A percentile compares a stretch with the other conserved stretches of the same genome.
phyloP scores from a whole-genome alignment of 805 yeast species.

The Schwanniomyces polymorphus region DNA sequence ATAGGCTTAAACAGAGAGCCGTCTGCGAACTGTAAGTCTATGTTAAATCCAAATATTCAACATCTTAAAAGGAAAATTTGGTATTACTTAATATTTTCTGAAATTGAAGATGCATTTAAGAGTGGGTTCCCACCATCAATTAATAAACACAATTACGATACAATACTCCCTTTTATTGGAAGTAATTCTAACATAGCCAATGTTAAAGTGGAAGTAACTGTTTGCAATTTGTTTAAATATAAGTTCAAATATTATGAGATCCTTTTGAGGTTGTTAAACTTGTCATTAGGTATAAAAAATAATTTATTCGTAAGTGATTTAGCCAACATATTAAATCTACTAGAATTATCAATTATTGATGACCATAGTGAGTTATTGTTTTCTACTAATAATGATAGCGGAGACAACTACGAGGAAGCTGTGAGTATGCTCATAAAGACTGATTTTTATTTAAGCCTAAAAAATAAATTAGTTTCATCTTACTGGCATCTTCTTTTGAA shows the following conservation, averaged over 20 bases:
- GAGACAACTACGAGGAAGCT: background rate
- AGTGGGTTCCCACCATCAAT: slow-evolving; percentile 35
- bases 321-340: background rate
- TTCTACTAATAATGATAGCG: background rate
- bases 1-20: slow-evolving; percentile 53
- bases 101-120: slow-evolving; percentile 27
- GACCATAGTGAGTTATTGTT: background rate
- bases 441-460: slow-evolving; percentile 27
- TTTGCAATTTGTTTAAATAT: slow-evolving; percentile 9
- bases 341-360: background rate
- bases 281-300: background rate
- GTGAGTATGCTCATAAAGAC: slow-evolving; percentile 6
- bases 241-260: background rate
- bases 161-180: slow-evolving; percentile 25
- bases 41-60: slow-evolving; percentile 21
- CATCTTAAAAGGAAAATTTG: slow-evolving; percentile 37
- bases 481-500: slow-evolving; percentile 44
- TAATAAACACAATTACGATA: slow-evolving; percentile 26
- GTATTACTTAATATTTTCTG: slow-evolving; percentile 31
- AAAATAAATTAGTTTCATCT: slow-evolving; percentile 36
- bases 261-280: background rate
- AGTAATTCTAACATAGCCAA: slow-evolving; percentile 32
- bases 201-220: slow-evolving; percentile 34
- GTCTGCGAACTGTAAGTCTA: slow-evolving; percentile 22
- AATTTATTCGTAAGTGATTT: background rate